These are phyloP conservation scores for Staphylotrichum tortipilum DNA, from an alignment of 495 filamentous ascomycete genomes.

Conservation along the genomic window DNA sequence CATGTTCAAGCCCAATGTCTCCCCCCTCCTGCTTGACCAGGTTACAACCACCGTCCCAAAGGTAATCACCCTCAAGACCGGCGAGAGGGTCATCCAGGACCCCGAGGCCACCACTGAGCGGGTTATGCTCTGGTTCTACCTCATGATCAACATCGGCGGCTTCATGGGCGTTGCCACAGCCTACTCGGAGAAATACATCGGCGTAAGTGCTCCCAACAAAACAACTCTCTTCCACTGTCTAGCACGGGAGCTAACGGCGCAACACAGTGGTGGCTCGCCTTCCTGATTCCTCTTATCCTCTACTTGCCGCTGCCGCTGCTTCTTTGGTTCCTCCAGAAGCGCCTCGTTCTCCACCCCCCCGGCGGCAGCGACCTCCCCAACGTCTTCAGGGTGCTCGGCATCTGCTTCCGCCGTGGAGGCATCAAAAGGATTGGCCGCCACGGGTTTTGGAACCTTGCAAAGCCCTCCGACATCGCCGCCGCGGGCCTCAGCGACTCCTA, in stretches of 20 bases:
- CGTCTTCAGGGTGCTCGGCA: slow-evolving; percentile 45
- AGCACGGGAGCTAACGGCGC: neutral
- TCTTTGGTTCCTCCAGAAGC: slow-evolving; percentile 45
- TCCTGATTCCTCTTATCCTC: slow-evolving; percentile 56
- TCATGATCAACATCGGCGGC: slow-evolving; percentile 58
- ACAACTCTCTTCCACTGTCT: neutral
- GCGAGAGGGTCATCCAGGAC: slow-evolving; percentile 51
- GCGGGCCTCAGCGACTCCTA: slow-evolving; percentile 33
- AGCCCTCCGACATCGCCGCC: slow-evolving; percentile 48
- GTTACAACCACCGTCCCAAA: slow-evolving; percentile 40
- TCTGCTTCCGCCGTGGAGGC: slow-evolving; percentile 49
- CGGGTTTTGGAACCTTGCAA: slow-evolving; percentile 57
- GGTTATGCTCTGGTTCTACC: slow-evolving; percentile 58
- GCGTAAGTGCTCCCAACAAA: slow-evolving; percentile 18
- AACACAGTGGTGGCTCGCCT: slow-evolving; percentile 59
- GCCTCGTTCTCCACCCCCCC: slow-evolving; percentile 41
- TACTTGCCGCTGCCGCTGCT: slow-evolving; percentile 50
- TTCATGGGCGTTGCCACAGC: slow-evolving; percentile 46
- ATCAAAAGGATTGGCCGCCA: slow-evolving; percentile 44
- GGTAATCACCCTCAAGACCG: slow-evolving; percentile 35
- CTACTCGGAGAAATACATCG: slow-evolving; percentile 46
- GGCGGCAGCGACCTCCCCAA: slow-evolving; percentile 46
- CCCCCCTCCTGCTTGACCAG: slow-evolving; percentile 53
- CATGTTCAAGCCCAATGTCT: slow-evolving; percentile 60
- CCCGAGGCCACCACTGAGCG: slow-evolving; percentile 53